Conservation (phyloP, 805 yeast species). For the Spathaspora girioi region DNA sequence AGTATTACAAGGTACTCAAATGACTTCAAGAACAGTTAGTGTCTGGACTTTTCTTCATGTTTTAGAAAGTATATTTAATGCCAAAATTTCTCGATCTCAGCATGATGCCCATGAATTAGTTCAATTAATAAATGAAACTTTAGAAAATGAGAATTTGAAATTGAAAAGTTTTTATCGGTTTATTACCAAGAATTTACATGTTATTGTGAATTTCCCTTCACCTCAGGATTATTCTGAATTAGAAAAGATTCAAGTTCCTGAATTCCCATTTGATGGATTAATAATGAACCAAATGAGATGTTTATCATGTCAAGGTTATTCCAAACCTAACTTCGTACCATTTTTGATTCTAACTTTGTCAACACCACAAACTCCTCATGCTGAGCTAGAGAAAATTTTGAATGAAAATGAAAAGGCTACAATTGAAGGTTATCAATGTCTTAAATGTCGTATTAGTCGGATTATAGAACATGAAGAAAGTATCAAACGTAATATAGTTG, state of each 20-base stretch:
- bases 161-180: slow-evolving; percentile 31
- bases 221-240: slow-evolving; percentile 11
- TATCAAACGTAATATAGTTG: slow-evolving; percentile 24
- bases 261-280: slow-evolving; percentile 71
- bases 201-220: slow-evolving; percentile 5
- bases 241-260: slow-evolving; percentile 40
- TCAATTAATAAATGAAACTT: slow-evolving; percentile 73
- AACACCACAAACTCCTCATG: slow-evolving; percentile 56
- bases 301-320: slow-evolving; percentile 56
- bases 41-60: slow-evolving; percentile 78
- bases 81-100: slow-evolving; percentile 71
- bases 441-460: slow-evolving; percentile 53
- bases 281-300: slow-evolving; percentile 68
- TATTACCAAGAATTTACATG: slow-evolving; percentile 6
- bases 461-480: slow-evolving; percentile 28
- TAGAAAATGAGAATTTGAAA: slow-evolving; percentile 59
- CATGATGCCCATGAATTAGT: slow-evolving; percentile 95
- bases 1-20: slow-evolving; percentile 61
- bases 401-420: slow-evolving; percentile 59
- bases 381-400: slow-evolving; percentile 52
- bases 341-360: slow-evolving; percentile 71
- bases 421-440: slow-evolving; percentile 77
- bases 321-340: slow-evolving; percentile 55
- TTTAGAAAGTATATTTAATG: slow-evolving; percentile 67
- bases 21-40: slow-evolving; percentile 51